These are phyloP conservation scores for Malus hybrid DNA, from an alignment of 331 rosid genomes.

Conservation along the genomic window DNA sequence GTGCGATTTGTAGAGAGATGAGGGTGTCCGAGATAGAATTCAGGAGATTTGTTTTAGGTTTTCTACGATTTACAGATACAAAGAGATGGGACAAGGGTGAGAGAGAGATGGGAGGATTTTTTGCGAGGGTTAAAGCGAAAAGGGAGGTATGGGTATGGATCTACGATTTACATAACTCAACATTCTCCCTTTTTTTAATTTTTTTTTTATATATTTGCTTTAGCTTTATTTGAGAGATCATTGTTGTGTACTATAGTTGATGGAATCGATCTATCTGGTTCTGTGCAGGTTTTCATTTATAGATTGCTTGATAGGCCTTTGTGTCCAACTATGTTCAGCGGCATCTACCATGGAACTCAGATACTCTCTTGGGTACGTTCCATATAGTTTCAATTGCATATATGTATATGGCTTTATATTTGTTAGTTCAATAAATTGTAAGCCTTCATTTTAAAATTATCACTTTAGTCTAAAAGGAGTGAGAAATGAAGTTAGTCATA, in stretches of 20 bases:
- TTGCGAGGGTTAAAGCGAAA: too few species aligned
- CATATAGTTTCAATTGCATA: background rate
- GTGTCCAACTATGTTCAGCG: slow-evolving; percentile 84
- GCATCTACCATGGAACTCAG: slow-evolving; percentile 91
- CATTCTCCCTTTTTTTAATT: background rate
- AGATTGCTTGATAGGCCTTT: slow-evolving; percentile 93
- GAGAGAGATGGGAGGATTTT: too few species aligned
- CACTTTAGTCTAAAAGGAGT: too few species aligned
- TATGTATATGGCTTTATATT: background rate
- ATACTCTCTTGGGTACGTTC: slow-evolving; percentile 82
- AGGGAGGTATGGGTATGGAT: too few species aligned
- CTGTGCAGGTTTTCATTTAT: slow-evolving; percentile 85
- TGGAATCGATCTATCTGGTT: background rate
- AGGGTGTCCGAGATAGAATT: too few species aligned
- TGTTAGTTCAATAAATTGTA: background rate
- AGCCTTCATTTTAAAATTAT: too few species aligned
- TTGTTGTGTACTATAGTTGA: background rate
- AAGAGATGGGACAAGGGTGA: too few species aligned
- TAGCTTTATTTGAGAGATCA: too few species aligned
- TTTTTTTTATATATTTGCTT: background rate
- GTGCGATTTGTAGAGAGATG: too few species aligned
- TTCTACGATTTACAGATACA: too few species aligned
- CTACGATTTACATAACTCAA: background rate
- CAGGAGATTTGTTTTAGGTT: too few species aligned
- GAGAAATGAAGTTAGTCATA: too few species aligned